Conservation (phyloP, 495 filamentous ascomycete genomes). For the Poronia punctata region DNA sequence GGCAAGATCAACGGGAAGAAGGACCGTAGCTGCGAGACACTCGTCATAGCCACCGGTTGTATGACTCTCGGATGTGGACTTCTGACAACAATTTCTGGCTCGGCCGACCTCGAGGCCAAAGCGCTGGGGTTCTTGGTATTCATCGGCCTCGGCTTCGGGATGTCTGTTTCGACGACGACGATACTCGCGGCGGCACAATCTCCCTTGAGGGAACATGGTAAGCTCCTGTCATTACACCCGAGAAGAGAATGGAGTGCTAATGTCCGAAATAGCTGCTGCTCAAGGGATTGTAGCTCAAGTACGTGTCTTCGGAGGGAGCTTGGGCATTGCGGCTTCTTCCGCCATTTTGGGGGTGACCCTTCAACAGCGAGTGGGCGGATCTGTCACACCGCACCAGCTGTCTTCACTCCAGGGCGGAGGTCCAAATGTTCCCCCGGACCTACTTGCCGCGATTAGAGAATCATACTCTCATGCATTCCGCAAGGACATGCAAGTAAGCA, state of each 20-base stretch:
- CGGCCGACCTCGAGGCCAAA: slow-evolving; percentile 23
- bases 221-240: too few species aligned
- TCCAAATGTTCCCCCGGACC: slow-evolving; percentile 2
- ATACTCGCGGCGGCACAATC: slow-evolving; percentile 28
- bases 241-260: too few species aligned
- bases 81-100: slow-evolving; percentile 27
- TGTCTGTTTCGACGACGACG: slow-evolving; percentile 32
- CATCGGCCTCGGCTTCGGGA: slow-evolving; percentile 41
- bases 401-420: slow-evolving; percentile 12
- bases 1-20: slow-evolving; percentile 30
- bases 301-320: slow-evolving; percentile 45
- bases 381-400: slow-evolving; percentile 17
- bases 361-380: slow-evolving; percentile 8
- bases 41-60: slow-evolving; percentile 24
- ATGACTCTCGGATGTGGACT: slow-evolving; percentile 35
- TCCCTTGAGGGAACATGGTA: slow-evolving; percentile 33
- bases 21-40: slow-evolving; percentile 28
- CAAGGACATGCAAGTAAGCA: slow-evolving; percentile 33
- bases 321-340: slow-evolving; percentile 46
- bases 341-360: slow-evolving; percentile 33
- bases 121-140: slow-evolving; percentile 38
- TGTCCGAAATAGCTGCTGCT: slow-evolving; percentile 42
- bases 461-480: slow-evolving; percentile 33
- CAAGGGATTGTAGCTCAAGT: slow-evolving; percentile 46
- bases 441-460: slow-evolving; percentile 14